These are phyloP conservation scores for Vigna radiata DNA, from an alignment of 306 rosid genomes.

Conservation along the genomic window DNA sequence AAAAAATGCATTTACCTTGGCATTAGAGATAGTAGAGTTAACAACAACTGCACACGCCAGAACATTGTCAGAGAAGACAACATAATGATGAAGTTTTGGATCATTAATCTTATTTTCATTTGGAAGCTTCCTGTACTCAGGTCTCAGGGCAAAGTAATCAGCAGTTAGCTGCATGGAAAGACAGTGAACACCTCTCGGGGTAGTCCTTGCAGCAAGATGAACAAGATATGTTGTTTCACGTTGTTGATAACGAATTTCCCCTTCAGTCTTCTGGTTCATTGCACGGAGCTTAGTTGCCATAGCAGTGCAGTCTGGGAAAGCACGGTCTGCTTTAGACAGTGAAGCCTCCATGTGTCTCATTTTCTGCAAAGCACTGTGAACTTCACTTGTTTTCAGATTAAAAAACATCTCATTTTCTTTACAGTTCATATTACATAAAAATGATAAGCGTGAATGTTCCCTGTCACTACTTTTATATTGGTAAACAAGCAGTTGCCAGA, in stretches of 20 bases:
- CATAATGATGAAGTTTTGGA: slow-evolving; percentile 77
- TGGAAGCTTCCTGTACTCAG: slow-evolving; percentile 67
- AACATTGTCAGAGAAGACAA: slow-evolving; percentile 94
- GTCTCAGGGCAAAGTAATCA: slow-evolving; percentile 74
- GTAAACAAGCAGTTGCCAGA: slow-evolving; percentile 4
- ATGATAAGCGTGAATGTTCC: slow-evolving; percentile 15
- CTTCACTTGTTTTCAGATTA: slow-evolving; percentile 62
- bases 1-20: slow-evolving; percentile 63
- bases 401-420: slow-evolving; percentile 33
- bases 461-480: slow-evolving; percentile 30
- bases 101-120: slow-evolving; percentile 71
- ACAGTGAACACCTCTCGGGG: slow-evolving; percentile 90
- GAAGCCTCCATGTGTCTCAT: slow-evolving; percentile 86
- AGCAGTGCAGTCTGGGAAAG: slow-evolving; percentile 79
- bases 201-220: slow-evolving; percentile 86
- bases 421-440: slow-evolving; percentile 41
- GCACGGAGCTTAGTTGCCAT: slow-evolving; percentile 86
- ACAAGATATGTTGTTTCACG: slow-evolving; percentile 66
- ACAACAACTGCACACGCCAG: slow-evolving; percentile 94
- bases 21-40: slow-evolving; percentile 77
- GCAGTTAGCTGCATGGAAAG: slow-evolving; percentile 88
- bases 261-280: slow-evolving; percentile 79
- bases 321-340: slow-evolving; percentile 70
- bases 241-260: slow-evolving; percentile 66
- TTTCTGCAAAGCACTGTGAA: slow-evolving; percentile 92